Percentiles rank a stretch among this genome's conserved stretches.
Conservation (phyloP, 2,329 filamentous ascomycete genomes). For the Diaporthe citrichinensis region DNA sequence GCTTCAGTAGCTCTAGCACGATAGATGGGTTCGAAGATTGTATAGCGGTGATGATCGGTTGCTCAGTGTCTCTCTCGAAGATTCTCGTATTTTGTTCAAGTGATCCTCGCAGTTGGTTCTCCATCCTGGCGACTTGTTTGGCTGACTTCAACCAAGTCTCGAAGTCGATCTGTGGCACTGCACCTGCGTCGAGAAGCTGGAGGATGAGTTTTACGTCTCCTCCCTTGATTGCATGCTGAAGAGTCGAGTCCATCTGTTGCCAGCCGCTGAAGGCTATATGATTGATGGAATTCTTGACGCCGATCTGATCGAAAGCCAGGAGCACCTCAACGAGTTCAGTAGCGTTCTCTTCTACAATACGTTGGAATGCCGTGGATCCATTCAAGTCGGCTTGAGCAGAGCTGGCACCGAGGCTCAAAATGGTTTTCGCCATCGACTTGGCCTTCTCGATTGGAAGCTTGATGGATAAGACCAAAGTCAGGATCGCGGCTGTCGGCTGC, state of each 20-base stretch:
- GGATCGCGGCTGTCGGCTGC: conserved; percentile 70
- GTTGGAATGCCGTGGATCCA: conserved; percentile 76
- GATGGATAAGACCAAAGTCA: conserved; percentile 79
- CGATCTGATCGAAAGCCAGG: conserved; percentile 70
- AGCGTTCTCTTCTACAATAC: conserved; percentile 68
- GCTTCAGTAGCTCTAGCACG: conserved; percentile 71
- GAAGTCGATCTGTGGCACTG: conserved; percentile 71
- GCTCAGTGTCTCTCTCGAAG: conserved; percentile 66
- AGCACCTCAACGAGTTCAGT: conserved; percentile 63
- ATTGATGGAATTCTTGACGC: conserved; percentile 75
- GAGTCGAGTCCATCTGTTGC: conserved; percentile 31
- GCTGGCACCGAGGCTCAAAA: conserved; percentile 80
- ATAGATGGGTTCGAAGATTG: conserved; percentile 62
- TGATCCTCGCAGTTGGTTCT: conserved; percentile 49
- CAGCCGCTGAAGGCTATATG: conserved; percentile 66
- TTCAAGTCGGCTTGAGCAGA: conserved; percentile 79
- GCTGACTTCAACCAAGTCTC: conserved; percentile 74
- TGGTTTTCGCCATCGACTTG: conserved; percentile 72
- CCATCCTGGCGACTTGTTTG: conserved; percentile 58
- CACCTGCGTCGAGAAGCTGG: conserved; percentile 75
- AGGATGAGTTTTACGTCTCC: conserved; percentile 67
- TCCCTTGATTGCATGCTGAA: conserved; percentile 71
- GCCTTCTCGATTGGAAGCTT: conserved; percentile 74
- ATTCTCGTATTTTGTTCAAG: conserved; percentile 63
- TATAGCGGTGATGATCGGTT: conserved; percentile 77